Percentiles rank a stretch among this genome's conserved stretches.
These are phyloP conservation scores for Naumovozyma dairenensis DNA, from an alignment of 805 yeast species.

Conservation along the genomic window DNA sequence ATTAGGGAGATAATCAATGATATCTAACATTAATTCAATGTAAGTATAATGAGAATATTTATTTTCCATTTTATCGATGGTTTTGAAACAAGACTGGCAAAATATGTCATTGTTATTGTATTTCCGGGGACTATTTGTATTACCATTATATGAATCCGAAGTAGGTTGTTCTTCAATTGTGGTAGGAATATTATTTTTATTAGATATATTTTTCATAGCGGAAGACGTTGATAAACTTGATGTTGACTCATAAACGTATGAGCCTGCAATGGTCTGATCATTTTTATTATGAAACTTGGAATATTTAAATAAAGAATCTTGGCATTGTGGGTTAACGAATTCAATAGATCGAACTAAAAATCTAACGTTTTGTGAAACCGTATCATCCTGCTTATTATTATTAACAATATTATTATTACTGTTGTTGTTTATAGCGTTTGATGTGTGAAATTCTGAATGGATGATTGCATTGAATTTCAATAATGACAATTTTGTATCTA, in stretches of 20 bases:
- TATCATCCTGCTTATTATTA: no score
- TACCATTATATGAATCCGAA: background rate
- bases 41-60: slow-evolving; percentile 25
- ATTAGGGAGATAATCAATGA: slow-evolving; percentile 40
- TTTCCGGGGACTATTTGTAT: background rate
- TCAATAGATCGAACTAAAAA: slow-evolving; percentile 22
- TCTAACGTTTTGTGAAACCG: slow-evolving; percentile 20
- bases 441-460: slow-evolving; percentile 23
- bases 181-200: background rate
- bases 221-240: slow-evolving; percentile 8
- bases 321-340: slow-evolving; percentile 25
- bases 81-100: no score
- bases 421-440: slow-evolving; percentile 7
- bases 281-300: slow-evolving; percentile 19
- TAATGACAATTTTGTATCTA: slow-evolving; percentile 19
- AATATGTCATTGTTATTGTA: background rate
- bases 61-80: slow-evolving; percentile 13
- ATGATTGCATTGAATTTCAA: slow-evolving; percentile 24
- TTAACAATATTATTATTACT: slow-evolving; percentile 1
- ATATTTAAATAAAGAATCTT: slow-evolving; percentile 27
- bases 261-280: slow-evolving; percentile 19
- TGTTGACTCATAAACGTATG: slow-evolving; percentile 9
- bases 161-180: slow-evolving; percentile 1
- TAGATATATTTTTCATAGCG: background rate
- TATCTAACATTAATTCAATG: slow-evolving; percentile 31